A percentile compares a stretch with the other conserved stretches of the same genome.
Evolutionary conservation across 1,139 yeast species (phyloP).

Genomic region (Blastobotrys ciferrii): DNA sequence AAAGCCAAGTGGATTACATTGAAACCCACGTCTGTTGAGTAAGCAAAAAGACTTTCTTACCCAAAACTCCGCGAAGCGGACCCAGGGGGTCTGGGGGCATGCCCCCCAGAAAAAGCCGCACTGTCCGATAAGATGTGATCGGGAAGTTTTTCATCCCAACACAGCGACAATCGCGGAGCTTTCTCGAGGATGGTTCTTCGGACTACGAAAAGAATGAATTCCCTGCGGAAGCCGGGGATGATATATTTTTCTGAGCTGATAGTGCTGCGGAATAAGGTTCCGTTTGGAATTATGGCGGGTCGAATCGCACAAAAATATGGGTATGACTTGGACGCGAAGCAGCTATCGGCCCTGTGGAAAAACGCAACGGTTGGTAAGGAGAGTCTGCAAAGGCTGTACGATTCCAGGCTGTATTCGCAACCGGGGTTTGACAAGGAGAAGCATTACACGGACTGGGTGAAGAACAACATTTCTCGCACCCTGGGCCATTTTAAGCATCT

Average conservation of each 20-base stretch:
- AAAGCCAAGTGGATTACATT: too few species aligned
- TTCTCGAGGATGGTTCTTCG: background rate
- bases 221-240: slow-evolving; percentile 8
- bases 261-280: slow-evolving; percentile 8
- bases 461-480: background rate
- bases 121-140: too few species aligned
- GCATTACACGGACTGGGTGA: slow-evolving; percentile 8
- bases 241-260: slow-evolving; percentile 12
- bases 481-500: slow-evolving; percentile 6
- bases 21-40: too few species aligned
- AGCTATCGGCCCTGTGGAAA: background rate
- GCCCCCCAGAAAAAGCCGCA: too few species aligned
- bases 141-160: background rate
- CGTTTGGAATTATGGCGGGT: slow-evolving; percentile 8
- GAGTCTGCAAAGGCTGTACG: slow-evolving; percentile 2
- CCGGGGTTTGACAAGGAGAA: slow-evolving; percentile 2
- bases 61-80: too few species aligned
- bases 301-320: slow-evolving; percentile 2
- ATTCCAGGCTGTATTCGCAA: slow-evolving; percentile 3
- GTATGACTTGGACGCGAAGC: slow-evolving; percentile 4
- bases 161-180: background rate
- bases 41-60: too few species aligned
- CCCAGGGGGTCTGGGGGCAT: too few species aligned
- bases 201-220: background rate
- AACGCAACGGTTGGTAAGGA: slow-evolving; percentile 1